These are phyloP conservation scores for Taiozyma sp. DNA, from an alignment of 1,139 yeast genomes.

Conservation along the genomic window DNA sequence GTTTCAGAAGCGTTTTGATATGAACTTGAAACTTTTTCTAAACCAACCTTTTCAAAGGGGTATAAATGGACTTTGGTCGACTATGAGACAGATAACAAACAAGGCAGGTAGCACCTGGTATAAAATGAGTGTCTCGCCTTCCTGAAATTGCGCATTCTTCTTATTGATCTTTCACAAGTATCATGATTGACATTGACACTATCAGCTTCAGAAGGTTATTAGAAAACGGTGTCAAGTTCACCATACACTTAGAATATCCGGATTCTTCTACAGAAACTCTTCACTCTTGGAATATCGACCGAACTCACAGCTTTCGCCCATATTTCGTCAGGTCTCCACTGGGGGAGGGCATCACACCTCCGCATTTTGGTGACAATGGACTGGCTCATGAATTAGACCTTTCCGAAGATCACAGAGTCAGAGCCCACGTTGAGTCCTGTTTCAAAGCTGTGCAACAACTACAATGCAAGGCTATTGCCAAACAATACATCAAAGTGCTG, in stretches of 20 bases:
- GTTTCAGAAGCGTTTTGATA: neutral
- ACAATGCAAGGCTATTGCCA: conserved; percentile 57
- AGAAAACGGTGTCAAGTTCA: neutral
- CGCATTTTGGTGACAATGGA: neutral
- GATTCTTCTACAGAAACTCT: neutral
- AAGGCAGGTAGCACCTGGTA: neutral
- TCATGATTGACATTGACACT: neutral
- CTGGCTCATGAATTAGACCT: neutral
- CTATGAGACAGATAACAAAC: neutral
- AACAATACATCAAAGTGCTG: conserved; percentile 58
- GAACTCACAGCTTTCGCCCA: neutral
- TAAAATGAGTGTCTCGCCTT: neutral
- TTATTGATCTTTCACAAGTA: neutral
- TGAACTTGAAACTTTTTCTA: neutral
- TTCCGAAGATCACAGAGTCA: neutral
- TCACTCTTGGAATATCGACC: neutral
- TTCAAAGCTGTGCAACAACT: conserved; percentile 41
- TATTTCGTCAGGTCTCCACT: neutral
- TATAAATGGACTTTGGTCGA: neutral
- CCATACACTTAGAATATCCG: neutral
- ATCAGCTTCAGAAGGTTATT: neutral
- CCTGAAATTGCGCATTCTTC: neutral
- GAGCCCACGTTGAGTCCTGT: conserved; percentile 9
- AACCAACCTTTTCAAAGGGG: neutral
- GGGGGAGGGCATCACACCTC: neutral